Evolutionary conservation across 305 asterid genomes (phyloP), one percentile per base, ranked within the genome.

Genomic region (Fraxinus floribunda): DNA sequence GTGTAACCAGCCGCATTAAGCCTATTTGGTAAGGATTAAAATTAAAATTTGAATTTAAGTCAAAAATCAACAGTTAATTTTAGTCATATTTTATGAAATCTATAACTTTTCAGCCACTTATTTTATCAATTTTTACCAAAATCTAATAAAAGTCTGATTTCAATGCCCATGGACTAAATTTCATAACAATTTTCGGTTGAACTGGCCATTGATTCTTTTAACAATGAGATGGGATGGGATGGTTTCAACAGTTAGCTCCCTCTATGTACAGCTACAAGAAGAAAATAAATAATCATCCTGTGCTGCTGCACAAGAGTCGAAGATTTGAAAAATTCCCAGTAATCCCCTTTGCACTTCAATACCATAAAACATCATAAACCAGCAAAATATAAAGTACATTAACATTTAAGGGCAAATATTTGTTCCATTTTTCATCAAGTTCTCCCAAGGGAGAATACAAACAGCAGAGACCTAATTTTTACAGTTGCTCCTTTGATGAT

Each of bases 401-500:
- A 62, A 62, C 71, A 62, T 20, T 10, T 24, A 22, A 8, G 34
- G 30, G 73, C n/a, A 64, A 24, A 22, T 22, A 22, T 46, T 75
- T n/a, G 81, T 77, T 79, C 73, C 55, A 26, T 68, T 7, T 68
- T 30, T 68, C 64, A 41, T 52, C 76, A 18, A 84, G 83, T 68
- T 34, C 75, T 78, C 78, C 39, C 13, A 64, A 64, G 30, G 32
- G 35, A 76, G 70, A 80, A 16, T 74, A 78, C 87, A 81, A 82
- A 76, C 86, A 55, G 75, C 81, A 78, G 76, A 89, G 88, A 68
- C 82, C 86, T 68, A 46, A 41, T 87, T 88, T 83, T 86, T 89
- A 89, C 92, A 89, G 49, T 84, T 81, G 88, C 87, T 83, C 82
- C 88, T 79, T 77, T 76, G 41, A 75, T 18, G 78, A 83, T 82